A percentile compares a stretch with the other conserved stretches of the same genome.
phyloP scores from a whole-genome alignment of 768 basidiomycete genomes.

The Leccinum sublutescens region DNA sequence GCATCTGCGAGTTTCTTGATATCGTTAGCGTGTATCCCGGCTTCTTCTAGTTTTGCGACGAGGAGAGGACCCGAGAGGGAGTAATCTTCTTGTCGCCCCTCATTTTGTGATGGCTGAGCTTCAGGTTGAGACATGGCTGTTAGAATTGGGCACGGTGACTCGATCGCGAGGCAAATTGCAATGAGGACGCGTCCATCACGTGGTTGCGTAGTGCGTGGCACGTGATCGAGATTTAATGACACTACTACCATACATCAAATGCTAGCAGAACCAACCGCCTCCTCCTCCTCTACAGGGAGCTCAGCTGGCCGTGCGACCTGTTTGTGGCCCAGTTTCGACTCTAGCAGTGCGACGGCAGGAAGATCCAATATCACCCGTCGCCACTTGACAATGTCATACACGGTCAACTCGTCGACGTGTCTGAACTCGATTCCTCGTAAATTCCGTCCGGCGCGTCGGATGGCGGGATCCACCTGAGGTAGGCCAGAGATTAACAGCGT shows the following conservation, averaged over 20 bases:
- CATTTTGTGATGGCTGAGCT: slow-evolving; percentile 40
- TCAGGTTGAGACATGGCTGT: slow-evolving; percentile 40
- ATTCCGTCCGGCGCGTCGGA: slow-evolving; percentile 67
- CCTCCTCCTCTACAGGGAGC: slow-evolving; percentile 10
- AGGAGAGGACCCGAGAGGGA: slow-evolving; percentile 79
- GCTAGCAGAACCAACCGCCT: not conserved
- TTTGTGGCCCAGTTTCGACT: slow-evolving; percentile 55
- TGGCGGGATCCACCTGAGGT: slow-evolving; percentile 47
- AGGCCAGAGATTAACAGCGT: slow-evolving; percentile 77
- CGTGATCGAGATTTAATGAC: not conserved
- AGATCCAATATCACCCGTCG: slow-evolving; percentile 78
- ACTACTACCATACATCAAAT: slow-evolving; percentile 1
- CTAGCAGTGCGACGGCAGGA: slow-evolving; percentile 77
- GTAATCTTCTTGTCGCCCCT: slow-evolving; percentile 49
- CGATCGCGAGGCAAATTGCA: not conserved
- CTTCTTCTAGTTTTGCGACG: slow-evolving; percentile 81
- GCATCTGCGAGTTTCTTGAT: slow-evolving; percentile 94
- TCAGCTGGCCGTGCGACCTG: slow-evolving; percentile 1
- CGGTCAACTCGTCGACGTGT: slow-evolving; percentile 63
- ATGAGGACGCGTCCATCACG: slow-evolving; percentile 33
- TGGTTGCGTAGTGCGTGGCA: slow-evolving; percentile 4
- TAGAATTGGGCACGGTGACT: not conserved
- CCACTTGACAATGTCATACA: slow-evolving; percentile 86
- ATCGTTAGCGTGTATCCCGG: slow-evolving; percentile 85
- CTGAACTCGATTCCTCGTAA: slow-evolving; percentile 65